These are phyloP conservation scores for Murraya koenigii DNA, from an alignment of 345 rosid species.

Conservation along the genomic window DNA sequence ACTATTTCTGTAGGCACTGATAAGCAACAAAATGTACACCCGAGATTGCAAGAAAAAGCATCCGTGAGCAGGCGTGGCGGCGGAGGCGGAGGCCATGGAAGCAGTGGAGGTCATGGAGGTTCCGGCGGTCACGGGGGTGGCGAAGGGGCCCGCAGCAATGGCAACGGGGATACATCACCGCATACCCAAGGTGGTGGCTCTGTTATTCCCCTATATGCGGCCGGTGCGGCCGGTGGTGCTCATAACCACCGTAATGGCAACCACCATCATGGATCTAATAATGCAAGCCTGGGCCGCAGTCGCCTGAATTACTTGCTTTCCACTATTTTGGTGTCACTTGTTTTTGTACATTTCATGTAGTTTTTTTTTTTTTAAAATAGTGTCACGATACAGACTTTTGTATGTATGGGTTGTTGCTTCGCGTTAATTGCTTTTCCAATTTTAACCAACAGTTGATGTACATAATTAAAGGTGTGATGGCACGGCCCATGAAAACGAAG, in stretches of 20 bases:
- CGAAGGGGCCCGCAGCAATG: not conserved
- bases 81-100: slow-evolving; percentile 1
- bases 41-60: not conserved
- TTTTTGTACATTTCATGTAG: not conserved
- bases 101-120: slow-evolving; percentile 10
- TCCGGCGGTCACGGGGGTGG: slow-evolving; percentile 2
- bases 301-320: slow-evolving; percentile 2
- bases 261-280: not conserved
- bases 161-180: not conserved
- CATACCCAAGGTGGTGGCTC: not conserved
- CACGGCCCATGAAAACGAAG: too few species aligned
- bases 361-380: too few species aligned
- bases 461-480: too few species aligned
- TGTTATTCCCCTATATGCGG: slow-evolving; percentile 24
- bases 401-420: not conserved
- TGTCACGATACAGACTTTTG: not conserved
- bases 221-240: slow-evolving; percentile 17
- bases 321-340: not conserved
- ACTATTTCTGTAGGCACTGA: not conserved
- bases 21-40: not conserved
- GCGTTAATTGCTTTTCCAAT: too few species aligned
- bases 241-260: not conserved
- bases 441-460: too few species aligned
- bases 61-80: slow-evolving; percentile 20
- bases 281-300: not conserved